A percentile compares a stretch with the other conserved stretches of the same genome.
These are phyloP conservation scores for Tolypocladium pustulatum DNA, from an alignment of 2,329 filamentous ascomycete species.

Conservation along the genomic window DNA sequence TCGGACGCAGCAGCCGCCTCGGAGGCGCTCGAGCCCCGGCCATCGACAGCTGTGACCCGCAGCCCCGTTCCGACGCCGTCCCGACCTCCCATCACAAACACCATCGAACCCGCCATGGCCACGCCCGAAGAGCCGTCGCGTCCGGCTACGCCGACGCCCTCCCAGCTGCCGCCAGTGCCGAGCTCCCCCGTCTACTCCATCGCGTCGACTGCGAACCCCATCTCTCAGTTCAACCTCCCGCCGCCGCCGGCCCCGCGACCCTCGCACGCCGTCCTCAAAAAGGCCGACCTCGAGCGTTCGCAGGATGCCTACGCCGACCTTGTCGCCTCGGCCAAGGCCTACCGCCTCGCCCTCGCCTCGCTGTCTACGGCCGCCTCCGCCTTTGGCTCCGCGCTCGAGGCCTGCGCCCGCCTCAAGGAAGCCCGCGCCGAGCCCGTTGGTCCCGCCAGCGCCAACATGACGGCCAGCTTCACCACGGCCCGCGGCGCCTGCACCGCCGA, in stretches of 20 bases:
- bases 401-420: constrained; percentile 59
- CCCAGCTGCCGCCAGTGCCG: constrained; percentile 50
- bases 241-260: constrained; percentile 49
- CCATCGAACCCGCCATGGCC: constrained; percentile 15
- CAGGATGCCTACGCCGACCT: constrained; percentile 54
- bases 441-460: constrained; percentile 27
- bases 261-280: constrained; percentile 49
- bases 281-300: constrained; percentile 51
- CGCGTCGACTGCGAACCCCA: constrained; percentile 50
- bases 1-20: neutral
- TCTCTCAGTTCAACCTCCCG: constrained; percentile 49
- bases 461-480: constrained; percentile 35
- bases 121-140: constrained; percentile 18
- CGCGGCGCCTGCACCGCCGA: constrained; percentile 49
- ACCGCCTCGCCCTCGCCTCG: constrained; percentile 49
- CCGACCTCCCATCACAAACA: neutral
- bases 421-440: constrained; percentile 48
- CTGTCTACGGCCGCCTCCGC: constrained; percentile 51
- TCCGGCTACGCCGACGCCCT: constrained; percentile 39
- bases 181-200: constrained; percentile 53
- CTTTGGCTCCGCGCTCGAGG: constrained; percentile 55
- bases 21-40: neutral
- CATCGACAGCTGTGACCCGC: neutral
- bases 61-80: neutral
- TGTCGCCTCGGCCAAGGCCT: constrained; percentile 50